Base-by-base conservation (phyloP, 2,329 filamentous ascomycete species). In the Onygena corvina region DNA sequence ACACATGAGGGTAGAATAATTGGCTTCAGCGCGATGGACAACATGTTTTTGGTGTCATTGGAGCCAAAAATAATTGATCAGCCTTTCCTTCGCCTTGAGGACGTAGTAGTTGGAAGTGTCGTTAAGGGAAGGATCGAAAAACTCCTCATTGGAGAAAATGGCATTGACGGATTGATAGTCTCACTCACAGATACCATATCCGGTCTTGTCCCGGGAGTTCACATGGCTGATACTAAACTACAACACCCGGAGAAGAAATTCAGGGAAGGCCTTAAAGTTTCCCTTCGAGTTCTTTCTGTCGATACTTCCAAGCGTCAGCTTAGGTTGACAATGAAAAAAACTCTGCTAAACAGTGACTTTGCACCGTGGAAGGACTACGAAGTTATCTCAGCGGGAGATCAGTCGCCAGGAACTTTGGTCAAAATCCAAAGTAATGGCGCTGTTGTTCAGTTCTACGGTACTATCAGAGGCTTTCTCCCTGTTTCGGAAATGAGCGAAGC, bases 401-500 rank as follows among this genome's bases (percentile, higher is more conserved):
- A 90, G 59, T 81, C 84, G 29, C 84, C 85, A 5, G 92, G 90
- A 51, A 95, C 88, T 0, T 83, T 98, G 55, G 76, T 94, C 56
- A 93, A 84, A 55, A 73, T 98, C 8, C 73, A 87, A 50, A 68
- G 77, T 2, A 79, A 80, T 48, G 92, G 92, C 52, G 92, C 92
- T 8, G 79, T 90, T 14, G 84, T 98, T 48, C 87, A 94, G 62
- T 98, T 96, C 67, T 98, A 93, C 60, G 87, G 87, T 14, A 69
- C 74, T 6, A 73, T 98, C 16, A 79, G 80, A 56, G 93, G 84
- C 6, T 98, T 93, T 70, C 74, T 98, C 49, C 92, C 92, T 1
- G 82, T 94, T 0, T 86, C 86, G 1, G 90, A 98, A 67, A 98
- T 98, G 92, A 96, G 92, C 63, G 92, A 98, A 64, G 88, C 89